Base-by-base conservation (phyloP, 148 eudicot genomes). In the Rhododendron kiyosumense region DNA sequence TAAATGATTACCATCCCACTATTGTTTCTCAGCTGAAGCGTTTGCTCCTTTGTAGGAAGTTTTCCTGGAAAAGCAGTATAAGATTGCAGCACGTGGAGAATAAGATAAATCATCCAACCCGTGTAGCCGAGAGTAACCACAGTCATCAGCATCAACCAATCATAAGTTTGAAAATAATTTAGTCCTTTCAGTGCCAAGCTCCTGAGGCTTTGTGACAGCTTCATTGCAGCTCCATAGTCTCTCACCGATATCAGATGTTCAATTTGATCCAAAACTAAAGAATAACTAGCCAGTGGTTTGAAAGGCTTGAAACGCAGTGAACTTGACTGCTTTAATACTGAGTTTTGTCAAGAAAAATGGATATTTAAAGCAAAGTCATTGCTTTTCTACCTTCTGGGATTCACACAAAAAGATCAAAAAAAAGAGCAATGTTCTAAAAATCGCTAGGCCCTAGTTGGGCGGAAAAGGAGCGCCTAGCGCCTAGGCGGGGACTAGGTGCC, bases 111-210 rank as follows among this genome's bases (percentile, higher is more conserved):
- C 90, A 97, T 97, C 99, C 99, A 97, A 84, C 99, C 99, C 88
- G 91, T 79, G 86, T 97, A 97, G 82, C 99, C 99, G 86, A 97
- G 95, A 87, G 96, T 93, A 89, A 97, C 87, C 82, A 93, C 89
- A 32, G 92, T 90, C 99, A 94, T 97, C 85, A 97, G 94, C 99
- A 94, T 93, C 89, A 94, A 90, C 99, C 99, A 97, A 89, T 97
- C 99, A 91, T 97, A 97, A 46, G 99, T 97, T 86, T 97, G 99
- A 86, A 97, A 97, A 89, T 97, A 97, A 83, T 97, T 90, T 81
- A 97, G 95, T 83, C 99, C 99, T 84, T 95, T 86, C 77, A 97
- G 92, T 83, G 98, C 98, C 92, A 93, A 90, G 87, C 89, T 93
- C 89, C 98, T 92, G 88, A 97, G 98, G 85, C 89, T 83, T 86